Percentiles rank a stretch among this genome's conserved stretches.
Conservation (phyloP, 1,284 basidiomycete genomes). For the Ganoderma boninense region DNA sequence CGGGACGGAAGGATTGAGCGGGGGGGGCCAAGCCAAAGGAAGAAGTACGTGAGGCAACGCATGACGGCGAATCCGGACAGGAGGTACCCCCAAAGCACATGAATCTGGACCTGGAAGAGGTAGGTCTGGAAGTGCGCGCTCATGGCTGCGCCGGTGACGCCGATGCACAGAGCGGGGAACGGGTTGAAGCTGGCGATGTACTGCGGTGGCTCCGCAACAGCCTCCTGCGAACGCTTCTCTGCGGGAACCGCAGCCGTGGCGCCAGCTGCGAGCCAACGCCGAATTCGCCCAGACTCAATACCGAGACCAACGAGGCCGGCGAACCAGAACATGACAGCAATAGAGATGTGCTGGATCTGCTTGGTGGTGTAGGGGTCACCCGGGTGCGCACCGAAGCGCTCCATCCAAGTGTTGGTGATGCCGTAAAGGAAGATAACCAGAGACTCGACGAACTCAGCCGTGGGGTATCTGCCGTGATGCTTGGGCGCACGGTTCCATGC, state of each 20-base stretch:
- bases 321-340: conserved; percentile 98
- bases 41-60: conserved; percentile 91
- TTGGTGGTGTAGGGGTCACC: conserved; percentile 93
- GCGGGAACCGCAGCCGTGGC: conserved; percentile 55
- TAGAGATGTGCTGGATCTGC: conserved; percentile 94
- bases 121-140: conserved; percentile 94
- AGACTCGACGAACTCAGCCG: conserved; percentile 91
- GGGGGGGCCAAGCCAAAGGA: conserved; percentile 88
- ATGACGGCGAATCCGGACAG: conserved; percentile 83
- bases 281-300: conserved; percentile 81
- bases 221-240: conserved; percentile 47
- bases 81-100: conserved; percentile 92
- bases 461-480: conserved; percentile 52
- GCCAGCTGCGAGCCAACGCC: conserved; percentile 73
- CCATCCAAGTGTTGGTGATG: conserved; percentile 96
- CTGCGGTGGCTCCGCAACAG: conserved; percentile 69
- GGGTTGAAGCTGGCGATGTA: conserved; percentile 92
- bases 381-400: conserved; percentile 84
- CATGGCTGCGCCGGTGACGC: conserved; percentile 95
- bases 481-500: conserved; percentile 87
- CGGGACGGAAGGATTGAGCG: conserved; percentile 86
- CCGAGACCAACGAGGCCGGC: conserved; percentile 91
- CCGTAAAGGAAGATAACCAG: conserved; percentile 91
- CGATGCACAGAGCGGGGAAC: conserved; percentile 93
- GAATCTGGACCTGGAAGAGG: conserved; percentile 90